phyloP scores from a whole-genome alignment of 2,329 filamentous ascomycete species.

The Venturia oleaginea region DNA sequence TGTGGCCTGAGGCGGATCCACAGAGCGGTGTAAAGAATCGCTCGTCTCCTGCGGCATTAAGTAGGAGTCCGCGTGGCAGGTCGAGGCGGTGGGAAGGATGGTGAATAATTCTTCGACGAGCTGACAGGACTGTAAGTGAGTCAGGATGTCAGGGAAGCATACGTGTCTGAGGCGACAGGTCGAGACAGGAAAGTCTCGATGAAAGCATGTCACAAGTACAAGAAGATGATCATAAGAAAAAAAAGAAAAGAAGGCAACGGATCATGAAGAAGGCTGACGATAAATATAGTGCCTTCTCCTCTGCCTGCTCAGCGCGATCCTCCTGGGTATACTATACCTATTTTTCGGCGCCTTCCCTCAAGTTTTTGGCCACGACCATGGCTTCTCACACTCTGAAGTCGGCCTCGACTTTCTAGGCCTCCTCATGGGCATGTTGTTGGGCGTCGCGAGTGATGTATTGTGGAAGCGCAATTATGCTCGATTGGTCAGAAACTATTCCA shows the following conservation, averaged over 20 bases:
- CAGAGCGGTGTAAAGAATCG: background rate
- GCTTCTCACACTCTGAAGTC: constrained; percentile 60
- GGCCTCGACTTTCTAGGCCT: constrained; percentile 53
- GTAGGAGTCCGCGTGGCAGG: background rate
- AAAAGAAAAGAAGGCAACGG: background rate
- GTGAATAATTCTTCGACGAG: background rate
- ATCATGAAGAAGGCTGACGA: background rate
- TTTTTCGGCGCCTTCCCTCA: constrained; percentile 72
- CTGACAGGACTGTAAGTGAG: background rate
- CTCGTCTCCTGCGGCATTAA: background rate
- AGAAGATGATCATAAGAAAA: background rate
- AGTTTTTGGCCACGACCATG: constrained; percentile 57
- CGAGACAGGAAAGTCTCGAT: background rate
- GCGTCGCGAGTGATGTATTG: constrained; percentile 6
- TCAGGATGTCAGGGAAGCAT: background rate
- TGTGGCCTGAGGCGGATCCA: background rate
- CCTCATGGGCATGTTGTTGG: constrained; percentile 14
- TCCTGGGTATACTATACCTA: constrained; percentile 67
- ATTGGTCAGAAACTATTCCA: constrained; percentile 9
- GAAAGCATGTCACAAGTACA: background rate
- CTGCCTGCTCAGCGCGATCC: constrained; percentile 63
- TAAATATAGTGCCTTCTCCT: constrained; percentile 49
- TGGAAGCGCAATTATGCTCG: constrained; percentile 12
- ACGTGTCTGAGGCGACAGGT: background rate
- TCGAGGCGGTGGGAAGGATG: constrained; percentile 3